phyloP scores from a whole-genome alignment of 176 grass and related monocot species.

The Cenchrus fungigraminus region DNA sequence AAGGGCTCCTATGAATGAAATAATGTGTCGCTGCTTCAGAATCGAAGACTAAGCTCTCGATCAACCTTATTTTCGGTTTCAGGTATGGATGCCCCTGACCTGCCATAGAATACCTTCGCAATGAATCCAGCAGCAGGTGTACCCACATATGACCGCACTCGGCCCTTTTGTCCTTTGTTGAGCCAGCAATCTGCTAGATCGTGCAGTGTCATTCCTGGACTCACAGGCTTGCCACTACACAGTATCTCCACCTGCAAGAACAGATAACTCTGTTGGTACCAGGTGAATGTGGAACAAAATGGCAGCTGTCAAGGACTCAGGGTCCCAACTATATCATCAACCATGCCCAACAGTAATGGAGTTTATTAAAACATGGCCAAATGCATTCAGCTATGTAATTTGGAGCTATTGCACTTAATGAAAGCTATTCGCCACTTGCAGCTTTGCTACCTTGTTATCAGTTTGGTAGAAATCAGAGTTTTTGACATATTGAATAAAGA shows the following conservation, averaged over 20 bases:
- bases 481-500: background rate
- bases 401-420: background rate
- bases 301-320: no score
- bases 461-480: background rate
- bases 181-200: constrained; percentile 46
- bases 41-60: background rate
- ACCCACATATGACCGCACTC: constrained; percentile 42
- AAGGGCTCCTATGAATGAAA: background rate
- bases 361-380: background rate
- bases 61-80: constrained; percentile 21
- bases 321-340: background rate
- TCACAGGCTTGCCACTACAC: constrained; percentile 46
- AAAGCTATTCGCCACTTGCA: background rate
- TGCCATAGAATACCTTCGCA: constrained; percentile 43
- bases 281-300: background rate
- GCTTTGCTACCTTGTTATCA: background rate
- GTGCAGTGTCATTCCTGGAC: constrained; percentile 37
- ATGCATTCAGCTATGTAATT: background rate
- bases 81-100: constrained; percentile 28
- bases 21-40: background rate
- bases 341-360: background rate
- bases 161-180: constrained; percentile 40
- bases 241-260: constrained; percentile 54
- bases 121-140: constrained; percentile 44
- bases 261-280: constrained; percentile 6